A percentile compares a stretch with the other conserved stretches of the same genome.
phyloP scores from a whole-genome alignment of 2,329 filamentous ascomycete species.

The Cercospora beticola region DNA sequence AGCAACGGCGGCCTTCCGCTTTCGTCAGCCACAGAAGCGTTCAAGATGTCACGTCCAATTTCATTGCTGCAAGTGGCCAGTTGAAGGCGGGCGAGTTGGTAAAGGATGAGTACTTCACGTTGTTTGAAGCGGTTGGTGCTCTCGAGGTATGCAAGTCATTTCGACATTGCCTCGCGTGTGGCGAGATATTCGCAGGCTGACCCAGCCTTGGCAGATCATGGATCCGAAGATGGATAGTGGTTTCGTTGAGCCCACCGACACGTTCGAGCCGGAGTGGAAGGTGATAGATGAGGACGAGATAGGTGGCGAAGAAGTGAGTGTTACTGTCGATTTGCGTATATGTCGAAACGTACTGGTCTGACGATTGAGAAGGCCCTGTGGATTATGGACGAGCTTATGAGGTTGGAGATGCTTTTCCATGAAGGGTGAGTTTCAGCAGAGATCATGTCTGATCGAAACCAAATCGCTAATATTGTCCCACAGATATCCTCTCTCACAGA shows the following conservation, averaged over 20 bases:
- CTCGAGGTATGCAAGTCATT: slow-evolving; percentile 57
- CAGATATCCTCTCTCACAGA: slow-evolving; percentile 82
- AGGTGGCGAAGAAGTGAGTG: slow-evolving; percentile 41
- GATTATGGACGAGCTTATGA: slow-evolving; percentile 90
- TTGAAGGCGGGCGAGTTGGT: slow-evolving; percentile 78
- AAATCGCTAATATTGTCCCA: neutral
- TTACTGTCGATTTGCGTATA: neutral
- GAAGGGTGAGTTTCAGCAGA: slow-evolving; percentile 55
- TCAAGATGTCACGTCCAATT: slow-evolving; percentile 40
- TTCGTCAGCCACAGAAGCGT: slow-evolving; percentile 14
- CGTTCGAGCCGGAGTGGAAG: slow-evolving; percentile 67
- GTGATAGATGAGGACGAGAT: slow-evolving; percentile 23
- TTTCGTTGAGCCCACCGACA: slow-evolving; percentile 72
- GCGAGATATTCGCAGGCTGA: slow-evolving; percentile 5
- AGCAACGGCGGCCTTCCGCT: neutral
- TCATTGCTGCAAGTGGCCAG: slow-evolving; percentile 40
- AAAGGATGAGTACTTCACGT: slow-evolving; percentile 90
- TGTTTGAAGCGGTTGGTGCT: slow-evolving; percentile 90
- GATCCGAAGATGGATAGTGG: slow-evolving; percentile 99
- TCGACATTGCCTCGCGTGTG: neutral
- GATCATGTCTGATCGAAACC: neutral
- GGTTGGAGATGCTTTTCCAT: slow-evolving; percentile 96
- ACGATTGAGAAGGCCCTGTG: slow-evolving; percentile 67
- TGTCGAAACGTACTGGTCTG: neutral
- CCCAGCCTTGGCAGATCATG: slow-evolving; percentile 72